Evolutionary conservation across 371 early-diverging fungal species (phyloP).

Genomic region (Apophysomyces elegans): DNA sequence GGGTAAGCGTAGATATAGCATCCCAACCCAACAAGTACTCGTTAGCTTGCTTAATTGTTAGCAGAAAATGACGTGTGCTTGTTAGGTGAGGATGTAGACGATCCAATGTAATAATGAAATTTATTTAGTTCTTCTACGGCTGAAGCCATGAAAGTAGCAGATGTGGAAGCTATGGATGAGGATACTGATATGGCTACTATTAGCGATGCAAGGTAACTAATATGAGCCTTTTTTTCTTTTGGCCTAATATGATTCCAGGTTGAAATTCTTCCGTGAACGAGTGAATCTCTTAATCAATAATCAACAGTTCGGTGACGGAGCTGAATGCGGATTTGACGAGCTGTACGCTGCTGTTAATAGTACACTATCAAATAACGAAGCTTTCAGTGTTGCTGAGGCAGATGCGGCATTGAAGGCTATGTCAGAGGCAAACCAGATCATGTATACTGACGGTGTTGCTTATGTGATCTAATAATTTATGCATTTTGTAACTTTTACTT

Average conservation of each 20-base stretch:
- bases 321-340: slow-evolving; percentile 42
- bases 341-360: slow-evolving; percentile 50
- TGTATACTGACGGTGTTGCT: slow-evolving; percentile 69
- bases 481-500: slow-evolving; percentile 1
- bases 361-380: slow-evolving; percentile 24
- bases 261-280: slow-evolving; percentile 36
- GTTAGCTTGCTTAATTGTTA: too few relatives aligned
- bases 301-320: slow-evolving; percentile 28
- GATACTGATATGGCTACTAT: slow-evolving; percentile 31
- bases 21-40: too few relatives aligned
- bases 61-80: too few relatives aligned
- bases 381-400: slow-evolving; percentile 31
- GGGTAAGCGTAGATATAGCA: not conserved
- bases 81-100: too few relatives aligned
- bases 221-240: not conserved
- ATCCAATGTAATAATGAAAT: not conserved
- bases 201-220: slow-evolving; percentile 27
- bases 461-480: slow-evolving; percentile 59
- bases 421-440: slow-evolving; percentile 71
- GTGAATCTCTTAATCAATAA: slow-evolving; percentile 24
- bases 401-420: slow-evolving; percentile 41
- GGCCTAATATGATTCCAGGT: slow-evolving; percentile 20
- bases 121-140: not conserved
- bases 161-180: slow-evolving; percentile 25
- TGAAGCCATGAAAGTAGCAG: slow-evolving; percentile 4